Base-by-base conservation (phyloP, 225 moss, liverwort and hornwort genomes). In the Pseudisothecium myosuroides region DNA sequence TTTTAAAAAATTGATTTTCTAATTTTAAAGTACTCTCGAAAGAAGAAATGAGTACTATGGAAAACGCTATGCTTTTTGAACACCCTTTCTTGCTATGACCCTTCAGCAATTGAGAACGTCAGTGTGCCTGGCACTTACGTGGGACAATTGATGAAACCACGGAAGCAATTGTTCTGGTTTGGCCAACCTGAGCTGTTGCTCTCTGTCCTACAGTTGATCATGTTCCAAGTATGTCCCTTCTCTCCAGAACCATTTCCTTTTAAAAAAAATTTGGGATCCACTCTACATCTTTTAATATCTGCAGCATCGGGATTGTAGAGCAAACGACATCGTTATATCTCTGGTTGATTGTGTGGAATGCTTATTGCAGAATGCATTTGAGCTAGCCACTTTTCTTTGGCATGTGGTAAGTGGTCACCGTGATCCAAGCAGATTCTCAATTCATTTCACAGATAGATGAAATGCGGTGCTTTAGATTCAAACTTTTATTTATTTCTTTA, bases 131-230 rank as follows among this genome's bases (percentile, higher is more conserved):
- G 43, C n/a, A n/a, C n/a, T n/a, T n/a, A n/a, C n/a, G n/a, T n/a
- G n/a, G 91, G 90, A 39, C 19, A 71, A 24, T 50, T 67, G 50
- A 58, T 96, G 85, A 86, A 82, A 72, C 96, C 93, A 41, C 76
- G 95, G 61, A 93, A 96, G 82, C 89, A 94, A 20, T 87, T 96
- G 26, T 95, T 96, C 82, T 96, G 94, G 95, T 93, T 96, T 79
- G 85, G 83, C 14, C 85, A 60, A 56, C 94, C 93, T 50, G 56
- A 88, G 54, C 69, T 95, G 56, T 54, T 95, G 62, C 93, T 96
- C 67, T 64, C 58, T 13, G 61, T 94, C 37, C 92, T 96, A 47
- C 96, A 96, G 61, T 94, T 94, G 69, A 87, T 94, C 37, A 73
- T 95, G 16, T 95, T 96, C 64, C 88, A 93, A 82, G 93, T 90